Conservation (phyloP, 1,139 yeast species). For the Yamadazyma epiphylla region DNA sequence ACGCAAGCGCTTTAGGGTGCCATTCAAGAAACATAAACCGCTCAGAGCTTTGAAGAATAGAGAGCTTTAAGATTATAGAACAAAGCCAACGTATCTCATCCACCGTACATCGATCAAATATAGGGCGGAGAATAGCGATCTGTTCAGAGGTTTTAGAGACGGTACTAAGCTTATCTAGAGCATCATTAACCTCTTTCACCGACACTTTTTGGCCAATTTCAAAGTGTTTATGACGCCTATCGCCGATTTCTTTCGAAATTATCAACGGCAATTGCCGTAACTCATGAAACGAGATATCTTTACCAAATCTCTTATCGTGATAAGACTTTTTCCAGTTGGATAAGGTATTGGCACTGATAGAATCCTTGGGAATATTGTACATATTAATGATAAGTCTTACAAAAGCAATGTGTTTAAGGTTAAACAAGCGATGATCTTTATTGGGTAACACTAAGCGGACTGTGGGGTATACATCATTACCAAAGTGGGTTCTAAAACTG, state of each 20-base stretch:
- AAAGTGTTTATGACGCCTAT: slow-evolving; percentile 35
- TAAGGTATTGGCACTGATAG: slow-evolving; percentile 32
- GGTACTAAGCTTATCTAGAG: slow-evolving; percentile 44
- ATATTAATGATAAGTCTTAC: slow-evolving; percentile 39
- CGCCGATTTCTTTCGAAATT: slow-evolving; percentile 45
- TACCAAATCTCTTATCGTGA: slow-evolving; percentile 13
- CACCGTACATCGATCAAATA: slow-evolving; percentile 54
- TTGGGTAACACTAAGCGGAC: slow-evolving; percentile 62
- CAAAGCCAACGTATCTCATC: slow-evolving; percentile 69
- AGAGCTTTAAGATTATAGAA: slow-evolving; percentile 58
- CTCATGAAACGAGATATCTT: slow-evolving; percentile 21
- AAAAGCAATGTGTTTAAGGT: slow-evolving; percentile 50
- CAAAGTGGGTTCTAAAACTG: slow-evolving; percentile 63
- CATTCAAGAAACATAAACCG: slow-evolving; percentile 49
- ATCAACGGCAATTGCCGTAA: slow-evolving; percentile 44
- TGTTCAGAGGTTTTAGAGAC: slow-evolving; percentile 38
- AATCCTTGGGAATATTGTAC: slow-evolving; percentile 31
- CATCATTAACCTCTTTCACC: slow-evolving; percentile 54
- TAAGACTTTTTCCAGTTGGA: slow-evolving; percentile 38
- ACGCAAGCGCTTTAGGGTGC: slow-evolving; percentile 77
- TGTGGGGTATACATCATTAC: slow-evolving; percentile 67
- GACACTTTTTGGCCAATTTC: slow-evolving; percentile 30
- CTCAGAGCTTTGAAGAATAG: slow-evolving; percentile 26
- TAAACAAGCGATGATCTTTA: slow-evolving; percentile 51
- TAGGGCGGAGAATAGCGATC: slow-evolving; percentile 40